Base-by-base conservation (phyloP, 805 yeast genomes). In the Kodamaea nitidulidarum region DNA sequence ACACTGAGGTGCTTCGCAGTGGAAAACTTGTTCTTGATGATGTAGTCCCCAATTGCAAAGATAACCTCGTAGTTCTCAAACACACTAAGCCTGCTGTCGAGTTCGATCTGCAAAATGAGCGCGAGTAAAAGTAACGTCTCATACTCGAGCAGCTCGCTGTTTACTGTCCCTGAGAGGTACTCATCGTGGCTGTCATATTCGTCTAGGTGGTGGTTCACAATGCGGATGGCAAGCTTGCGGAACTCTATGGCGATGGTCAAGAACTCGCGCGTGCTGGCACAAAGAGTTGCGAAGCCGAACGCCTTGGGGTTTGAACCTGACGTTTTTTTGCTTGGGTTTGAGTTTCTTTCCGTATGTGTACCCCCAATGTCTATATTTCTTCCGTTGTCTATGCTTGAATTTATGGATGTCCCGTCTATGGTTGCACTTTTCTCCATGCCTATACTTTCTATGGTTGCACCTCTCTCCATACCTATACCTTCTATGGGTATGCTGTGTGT, bases 1-100 rank as follows among this genome's bases (percentile, higher is more conserved):
- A 60, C 52, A 11, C 55, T 55, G 20, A 52, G 52, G 20, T 35
- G 26, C 15, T 31, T 29, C 10, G 41, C 33, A 15, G 45, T 38
- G 26, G 44, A 47, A 28, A 49, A 46, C 43, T 47, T 49, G 38
- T 42, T 38, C 25, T 51, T 50, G 15, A 61, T 41, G 2, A 64
- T 47, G 32, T 52, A 51, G 35, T 66, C 72, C 2, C 71, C 73
- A 29, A 67, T 65, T 1, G 71, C 69, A 45, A 55, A 67, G 7
- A 68, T 48, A 28, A 65, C 54, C 33, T 66, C 71, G 27, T 56
- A 63, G 45, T 70, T 70, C 44, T 70, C 76, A 43, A 54, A 67
- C 1, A 70, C 65, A 17, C 69, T 66, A 36, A 56, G 66, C 10
- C 51, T 49, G 36, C 51, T 56, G 44, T 70, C 76, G 11, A 67